Evolutionary conservation across 108 stramenopile genomes (phyloP).

Genomic region (Schizochytrium sp.): DNA sequence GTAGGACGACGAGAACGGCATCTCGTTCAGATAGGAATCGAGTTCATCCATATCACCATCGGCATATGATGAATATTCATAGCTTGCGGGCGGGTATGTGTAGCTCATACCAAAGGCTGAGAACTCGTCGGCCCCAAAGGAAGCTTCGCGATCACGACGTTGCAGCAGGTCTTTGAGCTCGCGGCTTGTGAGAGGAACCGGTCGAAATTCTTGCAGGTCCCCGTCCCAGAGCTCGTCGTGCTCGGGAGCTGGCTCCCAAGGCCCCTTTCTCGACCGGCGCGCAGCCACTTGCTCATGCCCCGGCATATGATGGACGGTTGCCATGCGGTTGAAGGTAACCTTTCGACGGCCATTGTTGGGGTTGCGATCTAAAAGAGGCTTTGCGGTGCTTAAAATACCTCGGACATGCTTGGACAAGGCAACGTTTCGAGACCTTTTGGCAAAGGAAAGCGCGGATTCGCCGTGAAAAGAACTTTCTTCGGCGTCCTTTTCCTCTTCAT

Average conservation of each 20-base stretch:
- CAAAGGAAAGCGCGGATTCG: background rate
- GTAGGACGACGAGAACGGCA: background rate
- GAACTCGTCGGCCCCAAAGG: background rate
- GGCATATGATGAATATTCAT: background rate
- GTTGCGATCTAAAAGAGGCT: background rate
- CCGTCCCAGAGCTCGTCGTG: conserved; percentile 16
- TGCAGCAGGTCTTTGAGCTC: background rate
- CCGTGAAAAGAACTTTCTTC: background rate
- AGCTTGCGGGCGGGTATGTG: conserved; percentile 3
- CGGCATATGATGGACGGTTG: background rate
- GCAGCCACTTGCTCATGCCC: background rate
- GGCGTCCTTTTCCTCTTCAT: background rate
- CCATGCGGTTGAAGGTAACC: background rate
- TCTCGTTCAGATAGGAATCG: background rate
- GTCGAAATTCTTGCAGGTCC: background rate
- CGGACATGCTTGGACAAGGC: background rate
- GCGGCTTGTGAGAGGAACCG: background rate
- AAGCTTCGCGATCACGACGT: background rate
- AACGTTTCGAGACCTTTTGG: background rate
- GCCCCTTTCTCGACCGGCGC: background rate
- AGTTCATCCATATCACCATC: conserved; percentile 10
- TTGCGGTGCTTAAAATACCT: background rate
- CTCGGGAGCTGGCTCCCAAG: background rate
- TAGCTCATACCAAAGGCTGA: background rate
- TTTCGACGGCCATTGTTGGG: background rate